A percentile compares a stretch with the other conserved stretches of the same genome.
Conservation (phyloP, 495 filamentous ascomycete genomes). For the Aspergillus campestris region DNA sequence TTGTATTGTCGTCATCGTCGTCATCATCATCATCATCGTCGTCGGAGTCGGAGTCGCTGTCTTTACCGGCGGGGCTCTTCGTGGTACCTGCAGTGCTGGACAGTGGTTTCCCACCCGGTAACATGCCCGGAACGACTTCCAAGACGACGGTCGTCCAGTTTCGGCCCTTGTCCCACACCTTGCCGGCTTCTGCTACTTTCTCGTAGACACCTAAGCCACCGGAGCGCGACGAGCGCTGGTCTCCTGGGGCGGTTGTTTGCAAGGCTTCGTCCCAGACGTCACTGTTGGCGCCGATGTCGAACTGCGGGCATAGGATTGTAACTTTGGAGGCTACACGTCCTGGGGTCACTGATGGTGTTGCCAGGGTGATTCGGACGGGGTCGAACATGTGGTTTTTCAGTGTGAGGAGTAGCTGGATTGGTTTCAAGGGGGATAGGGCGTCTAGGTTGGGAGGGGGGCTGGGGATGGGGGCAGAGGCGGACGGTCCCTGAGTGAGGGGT, state of each 20-base stretch:
- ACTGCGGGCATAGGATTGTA: slow-evolving; percentile 88
- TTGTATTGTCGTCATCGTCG: background rate
- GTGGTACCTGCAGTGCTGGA: background rate
- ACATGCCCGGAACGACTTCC: slow-evolving; percentile 70
- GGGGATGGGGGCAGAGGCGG: slow-evolving; percentile 16
- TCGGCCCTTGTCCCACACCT: slow-evolving; percentile 89
- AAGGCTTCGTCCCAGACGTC: slow-evolving; percentile 96
- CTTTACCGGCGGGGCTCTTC: slow-evolving; percentile 10
- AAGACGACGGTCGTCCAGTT: slow-evolving; percentile 92
- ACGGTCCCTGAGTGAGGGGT: slow-evolving; percentile 43
- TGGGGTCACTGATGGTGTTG: slow-evolving; percentile 72
- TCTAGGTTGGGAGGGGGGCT: slow-evolving; percentile 28
- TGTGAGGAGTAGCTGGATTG: slow-evolving; percentile 77
- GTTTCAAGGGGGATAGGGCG: slow-evolving; percentile 54
- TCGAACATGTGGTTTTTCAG: slow-evolving; percentile 94
- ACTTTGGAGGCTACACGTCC: slow-evolving; percentile 70
- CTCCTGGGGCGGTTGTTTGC: slow-evolving; percentile 30
- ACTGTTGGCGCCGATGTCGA: slow-evolving; percentile 89
- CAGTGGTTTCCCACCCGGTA: slow-evolving; percentile 18
- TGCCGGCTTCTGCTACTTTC: slow-evolving; percentile 74
- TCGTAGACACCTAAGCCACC: slow-evolving; percentile 33
- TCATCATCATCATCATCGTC: slow-evolving; percentile 8
- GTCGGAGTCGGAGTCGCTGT: slow-evolving; percentile 7
- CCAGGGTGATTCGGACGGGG: slow-evolving; percentile 74
- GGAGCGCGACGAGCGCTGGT: slow-evolving; percentile 21